Evolutionary conservation across 2,329 filamentous ascomycete species (phyloP).

Genomic region (Verticillium tricorpus): DNA sequence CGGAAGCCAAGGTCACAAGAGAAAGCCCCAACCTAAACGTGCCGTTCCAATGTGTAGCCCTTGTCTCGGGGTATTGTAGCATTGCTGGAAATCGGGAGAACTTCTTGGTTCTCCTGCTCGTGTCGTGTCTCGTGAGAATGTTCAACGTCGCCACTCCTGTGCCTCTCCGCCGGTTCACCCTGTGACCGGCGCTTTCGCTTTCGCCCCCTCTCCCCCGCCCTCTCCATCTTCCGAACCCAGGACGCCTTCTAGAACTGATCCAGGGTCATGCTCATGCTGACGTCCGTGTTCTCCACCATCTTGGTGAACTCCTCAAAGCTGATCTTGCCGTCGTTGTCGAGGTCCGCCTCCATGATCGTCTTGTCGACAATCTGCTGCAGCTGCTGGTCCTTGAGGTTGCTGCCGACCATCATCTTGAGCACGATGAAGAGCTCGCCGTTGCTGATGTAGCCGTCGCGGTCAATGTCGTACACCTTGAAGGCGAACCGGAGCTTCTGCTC

Average conservation of each 20-base stretch:
- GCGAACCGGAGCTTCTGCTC: conserved; percentile 97
- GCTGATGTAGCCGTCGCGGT: conserved; percentile 96
- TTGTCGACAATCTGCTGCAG: conserved; percentile 99
- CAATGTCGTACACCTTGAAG: conserved; percentile 99
- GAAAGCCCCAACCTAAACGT: too few relatives aligned
- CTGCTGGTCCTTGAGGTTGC: conserved; percentile 98
- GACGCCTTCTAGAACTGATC: conserved; percentile 39
- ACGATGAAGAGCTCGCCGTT: conserved; percentile 99
- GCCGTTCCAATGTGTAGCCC: background rate
- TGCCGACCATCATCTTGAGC: conserved; percentile 99
- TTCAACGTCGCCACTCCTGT: background rate
- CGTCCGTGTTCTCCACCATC: conserved; percentile 94
- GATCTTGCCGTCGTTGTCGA: conserved; percentile 94
- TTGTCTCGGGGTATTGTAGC: background rate
- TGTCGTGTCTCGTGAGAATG: background rate
- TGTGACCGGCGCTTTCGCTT: background rate
- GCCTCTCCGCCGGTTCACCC: background rate
- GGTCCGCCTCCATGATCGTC: conserved; percentile 99
- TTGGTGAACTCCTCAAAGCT: conserved; percentile 98
- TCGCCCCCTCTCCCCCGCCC: background rate
- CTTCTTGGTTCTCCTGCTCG: background rate
- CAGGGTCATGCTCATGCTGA: conserved; percentile 71
- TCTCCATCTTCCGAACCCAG: background rate
- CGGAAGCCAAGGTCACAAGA: too few relatives aligned
- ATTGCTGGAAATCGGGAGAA: background rate